Evolutionary conservation across 306 rosid species (phyloP).

Genomic region (Elaeagnus macrophylla): DNA sequence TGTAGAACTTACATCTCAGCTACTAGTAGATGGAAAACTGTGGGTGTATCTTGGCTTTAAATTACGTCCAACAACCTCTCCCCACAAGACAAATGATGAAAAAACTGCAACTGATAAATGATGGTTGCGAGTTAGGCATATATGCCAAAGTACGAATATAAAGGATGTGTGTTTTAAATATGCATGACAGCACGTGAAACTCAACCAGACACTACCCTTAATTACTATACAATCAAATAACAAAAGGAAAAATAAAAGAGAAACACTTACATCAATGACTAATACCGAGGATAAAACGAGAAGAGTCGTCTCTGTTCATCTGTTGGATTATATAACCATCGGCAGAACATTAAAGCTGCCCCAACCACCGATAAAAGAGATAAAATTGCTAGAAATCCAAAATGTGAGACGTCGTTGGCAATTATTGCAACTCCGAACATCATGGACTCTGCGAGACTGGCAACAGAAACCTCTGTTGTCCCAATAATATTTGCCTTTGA

Average conservation of each 20-base stretch:
- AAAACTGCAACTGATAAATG: conserved; percentile 7
- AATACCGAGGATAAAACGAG: conserved; percentile 49
- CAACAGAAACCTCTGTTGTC: conserved; percentile 86
- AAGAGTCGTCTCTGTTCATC: conserved; percentile 66
- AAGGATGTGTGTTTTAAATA: not conserved
- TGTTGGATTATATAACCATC: conserved; percentile 84
- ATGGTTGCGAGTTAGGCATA: conserved; percentile 1
- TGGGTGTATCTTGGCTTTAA: conserved; percentile 6
- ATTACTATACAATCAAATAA: too few species aligned
- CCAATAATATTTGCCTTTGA: conserved; percentile 89
- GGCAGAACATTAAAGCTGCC: conserved; percentile 76
- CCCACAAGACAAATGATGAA: conserved; percentile 5
- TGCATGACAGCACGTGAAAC: not conserved
- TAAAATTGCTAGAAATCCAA: conserved; percentile 60
- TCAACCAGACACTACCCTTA: not conserved
- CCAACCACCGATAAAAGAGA: conserved; percentile 83
- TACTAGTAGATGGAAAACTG: conserved; percentile 4
- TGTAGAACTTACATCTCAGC: conserved; percentile 9
- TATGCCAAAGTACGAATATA: not conserved
- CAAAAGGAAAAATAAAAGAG: not conserved
- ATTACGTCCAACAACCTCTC: conserved; percentile 1
- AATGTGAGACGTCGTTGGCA: conserved; percentile 75
- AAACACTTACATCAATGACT: conserved; percentile 30
- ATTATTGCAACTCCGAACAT: conserved; percentile 83
- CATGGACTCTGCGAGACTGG: conserved; percentile 84